Conservation (phyloP, 108 stramenopile genomes). For the Asterionellopsis glacialis region DNA sequence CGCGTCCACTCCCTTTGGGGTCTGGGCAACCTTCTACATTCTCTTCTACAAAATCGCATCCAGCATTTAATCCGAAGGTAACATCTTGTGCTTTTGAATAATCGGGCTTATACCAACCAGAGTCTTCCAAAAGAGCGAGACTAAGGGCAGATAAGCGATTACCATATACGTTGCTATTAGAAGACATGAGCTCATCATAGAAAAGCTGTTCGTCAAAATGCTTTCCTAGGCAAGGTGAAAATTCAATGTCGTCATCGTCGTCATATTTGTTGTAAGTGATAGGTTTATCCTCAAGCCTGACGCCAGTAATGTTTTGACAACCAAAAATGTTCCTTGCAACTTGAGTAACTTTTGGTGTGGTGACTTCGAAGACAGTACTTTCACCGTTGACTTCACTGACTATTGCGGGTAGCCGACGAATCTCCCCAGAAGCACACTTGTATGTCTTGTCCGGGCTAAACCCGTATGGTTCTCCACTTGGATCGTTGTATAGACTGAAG, state of each 20-base stretch:
- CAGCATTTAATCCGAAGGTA: slow-evolving; percentile 67
- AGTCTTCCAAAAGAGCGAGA: slow-evolving; percentile 75
- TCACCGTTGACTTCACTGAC: background rate
- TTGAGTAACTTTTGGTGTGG: slow-evolving; percentile 68
- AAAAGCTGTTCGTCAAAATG: slow-evolving; percentile 49
- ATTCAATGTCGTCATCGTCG: slow-evolving; percentile 31
- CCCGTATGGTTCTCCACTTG: slow-evolving; percentile 56
- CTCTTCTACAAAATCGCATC: slow-evolving; percentile 65
- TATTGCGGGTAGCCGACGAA: too few species aligned
- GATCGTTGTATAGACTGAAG: slow-evolving; percentile 75
- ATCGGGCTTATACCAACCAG: slow-evolving; percentile 80
- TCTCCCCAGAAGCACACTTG: slow-evolving; percentile 5
- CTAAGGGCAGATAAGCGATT: slow-evolving; percentile 68
- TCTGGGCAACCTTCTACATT: background rate
- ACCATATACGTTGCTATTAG: slow-evolving; percentile 70
- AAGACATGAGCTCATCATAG: slow-evolving; percentile 62
- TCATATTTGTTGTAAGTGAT: slow-evolving; percentile 48
- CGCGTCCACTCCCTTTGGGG: too few species aligned
- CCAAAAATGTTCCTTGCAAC: slow-evolving; percentile 81
- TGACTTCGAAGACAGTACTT: slow-evolving; percentile 22
- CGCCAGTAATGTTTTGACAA: slow-evolving; percentile 65
- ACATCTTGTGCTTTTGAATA: slow-evolving; percentile 30
- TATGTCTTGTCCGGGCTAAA: slow-evolving; percentile 47
- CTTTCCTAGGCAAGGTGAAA: slow-evolving; percentile 61
- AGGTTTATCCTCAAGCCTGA: slow-evolving; percentile 38